Conservation (phyloP, 2,329 filamentous ascomycete genomes). For the Ambrosiella xylebori region DNA sequence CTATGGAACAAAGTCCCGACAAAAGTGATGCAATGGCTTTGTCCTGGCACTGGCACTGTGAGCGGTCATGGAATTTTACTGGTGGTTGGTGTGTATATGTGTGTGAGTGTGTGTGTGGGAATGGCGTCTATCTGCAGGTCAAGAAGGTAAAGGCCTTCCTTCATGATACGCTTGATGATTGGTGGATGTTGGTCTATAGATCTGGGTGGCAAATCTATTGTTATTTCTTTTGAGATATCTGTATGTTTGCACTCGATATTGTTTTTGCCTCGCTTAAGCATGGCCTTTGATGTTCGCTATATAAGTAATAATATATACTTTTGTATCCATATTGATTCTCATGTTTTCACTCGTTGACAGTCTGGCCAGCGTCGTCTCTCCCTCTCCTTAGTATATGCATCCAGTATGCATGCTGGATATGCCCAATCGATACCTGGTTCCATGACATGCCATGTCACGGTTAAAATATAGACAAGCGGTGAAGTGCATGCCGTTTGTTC, state of each 20-base stretch:
- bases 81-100: not conserved
- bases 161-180: too few relatives aligned
- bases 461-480: not conserved
- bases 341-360: not conserved
- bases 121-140: not conserved
- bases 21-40: not conserved
- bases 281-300: too few relatives aligned
- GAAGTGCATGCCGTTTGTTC: not conserved
- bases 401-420: not conserved
- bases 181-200: too few relatives aligned
- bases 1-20: not conserved
- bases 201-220: too few relatives aligned
- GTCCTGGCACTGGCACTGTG: not conserved
- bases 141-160: not conserved
- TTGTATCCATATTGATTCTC: too few relatives aligned
- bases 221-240: too few relatives aligned
- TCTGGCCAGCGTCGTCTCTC: not conserved
- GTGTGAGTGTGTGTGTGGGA: not conserved
- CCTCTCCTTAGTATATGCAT: not conserved
- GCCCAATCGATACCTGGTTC: not conserved
- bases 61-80: not conserved
- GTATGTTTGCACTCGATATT: too few relatives aligned
- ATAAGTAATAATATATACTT: too few relatives aligned
- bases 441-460: not conserved
- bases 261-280: too few relatives aligned